Evolutionary conservation across 306 rosid species (phyloP), one percentile per base, ranked within the genome.

Genomic region (Quercus gilva): DNA sequence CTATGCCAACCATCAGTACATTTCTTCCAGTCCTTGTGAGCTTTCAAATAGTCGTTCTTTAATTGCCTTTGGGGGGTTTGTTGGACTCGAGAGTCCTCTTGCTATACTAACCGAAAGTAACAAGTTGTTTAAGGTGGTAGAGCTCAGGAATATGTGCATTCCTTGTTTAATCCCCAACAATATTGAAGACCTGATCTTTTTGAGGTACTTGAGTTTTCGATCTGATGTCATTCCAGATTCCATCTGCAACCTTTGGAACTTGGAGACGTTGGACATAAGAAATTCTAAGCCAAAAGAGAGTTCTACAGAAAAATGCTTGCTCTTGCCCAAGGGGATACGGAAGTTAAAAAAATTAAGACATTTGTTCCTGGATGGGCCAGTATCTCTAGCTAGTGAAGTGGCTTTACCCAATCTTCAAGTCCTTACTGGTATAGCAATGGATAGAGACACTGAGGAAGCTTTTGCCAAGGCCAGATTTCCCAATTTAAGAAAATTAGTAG

Each of bases 351-450:
- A 28, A 3, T 28, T 73, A 18, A 73, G 28, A 25, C 49, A 73
- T 29, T 14, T 73, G 55, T 31, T 15, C 9, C 0, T 9, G 17
- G 0, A 1, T 26, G 9, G 52, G 18, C 10, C n/a, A 11, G 11
- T 15, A 11, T 45, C 53, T 45, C 13, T 45, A 45, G 15, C 53
- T 2, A 0, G 15, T 2, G 4, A 45, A 45, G 43, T 0, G 10
- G 15, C 0, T 45, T 45, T 45, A 11, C 53, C 53, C 64, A 83
- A 79, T 55, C 78, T 79, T 14, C 78, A 74, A 79, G 56, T 74
- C 55, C 26, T 83, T 15, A 15, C 65, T 19, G 25, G 18, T 9
- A 49, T 79, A 21, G 64, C 6, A 4, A 11, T 79, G 5, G 2
- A 69, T 12, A 3, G 60, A 5, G 15, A 18, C 53, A 53, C 71